phyloP scores from a whole-genome alignment of 441 rosid species.

The Euphorbia celastroides region DNA sequence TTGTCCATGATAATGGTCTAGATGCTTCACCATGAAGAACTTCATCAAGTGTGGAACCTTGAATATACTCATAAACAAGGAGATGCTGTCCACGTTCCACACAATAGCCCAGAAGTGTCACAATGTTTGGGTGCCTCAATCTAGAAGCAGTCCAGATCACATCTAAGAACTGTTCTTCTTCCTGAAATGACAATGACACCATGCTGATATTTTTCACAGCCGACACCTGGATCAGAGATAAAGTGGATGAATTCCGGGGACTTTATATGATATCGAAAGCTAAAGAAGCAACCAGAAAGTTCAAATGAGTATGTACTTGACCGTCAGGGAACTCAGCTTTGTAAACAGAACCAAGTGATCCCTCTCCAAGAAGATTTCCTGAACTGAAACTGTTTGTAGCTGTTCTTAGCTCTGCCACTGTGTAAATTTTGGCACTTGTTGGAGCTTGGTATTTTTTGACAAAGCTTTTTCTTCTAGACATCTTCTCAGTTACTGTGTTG shows the following conservation, averaged over 20 bases:
- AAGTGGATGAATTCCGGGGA: slow-evolving; percentile 3
- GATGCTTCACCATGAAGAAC: slow-evolving; percentile 58
- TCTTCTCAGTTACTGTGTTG: slow-evolving; percentile 34
- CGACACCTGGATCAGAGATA: slow-evolving; percentile 39
- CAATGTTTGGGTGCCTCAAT: slow-evolving; percentile 81
- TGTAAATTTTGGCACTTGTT: slow-evolving; percentile 47
- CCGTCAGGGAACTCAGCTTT: slow-evolving; percentile 75
- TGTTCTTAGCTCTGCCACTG: slow-evolving; percentile 66
- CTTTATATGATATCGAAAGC: not conserved
- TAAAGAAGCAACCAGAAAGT: slow-evolving; percentile 7
- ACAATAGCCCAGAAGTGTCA: slow-evolving; percentile 79
- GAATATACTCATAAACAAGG: slow-evolving; percentile 72
- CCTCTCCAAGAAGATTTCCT: slow-evolving; percentile 74
- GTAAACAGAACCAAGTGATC: slow-evolving; percentile 92
- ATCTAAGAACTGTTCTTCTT: slow-evolving; percentile 75
- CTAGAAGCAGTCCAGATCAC: slow-evolving; percentile 62
- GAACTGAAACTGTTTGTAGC: slow-evolving; percentile 75
- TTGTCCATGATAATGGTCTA: slow-evolving; percentile 77
- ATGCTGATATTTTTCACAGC: slow-evolving; percentile 72
- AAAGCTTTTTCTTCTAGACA: slow-evolving; percentile 48
- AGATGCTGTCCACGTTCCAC: slow-evolving; percentile 78
- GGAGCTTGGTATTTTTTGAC: slow-evolving; percentile 44
- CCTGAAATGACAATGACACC: slow-evolving; percentile 66
- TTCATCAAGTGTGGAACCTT: slow-evolving; percentile 58
- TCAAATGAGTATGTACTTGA: slow-evolving; percentile 37